Base-by-base conservation (phyloP, 805 yeast genomes). In the Tetrapisispora taiwanensis region DNA sequence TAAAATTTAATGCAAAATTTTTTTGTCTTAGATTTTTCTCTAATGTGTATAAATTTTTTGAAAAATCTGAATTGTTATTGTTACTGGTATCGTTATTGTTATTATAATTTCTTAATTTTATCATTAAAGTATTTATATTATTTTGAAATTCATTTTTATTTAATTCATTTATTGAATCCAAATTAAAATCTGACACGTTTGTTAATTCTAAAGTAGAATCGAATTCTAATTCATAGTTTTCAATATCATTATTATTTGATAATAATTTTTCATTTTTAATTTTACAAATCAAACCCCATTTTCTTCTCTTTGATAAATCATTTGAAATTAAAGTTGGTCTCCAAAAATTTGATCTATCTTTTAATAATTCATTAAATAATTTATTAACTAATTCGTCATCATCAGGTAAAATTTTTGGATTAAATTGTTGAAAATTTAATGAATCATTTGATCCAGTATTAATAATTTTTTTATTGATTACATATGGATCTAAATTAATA, bases 261-360 rank as follows among this genome's bases (percentile, higher is more conserved):
- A 7, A 28, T 28, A 6, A 28, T 10, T 28, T 43, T 19, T 52
- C 52, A 26, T 46, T 48, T 36, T 36, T 30, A 19, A 54, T 49
- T 33, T 51, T 56, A 44, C 61, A 56, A 10, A 60, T 47, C 26
- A 60, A 47, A 17, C 55, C 59, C 63, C 64, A 59, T 48, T 60
- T 60, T 36, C 64, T 53, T 30, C 46, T 46, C 30, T 41, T 41
- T 3, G 63, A 53, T 12, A 58, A 48, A 34, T 37, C 47, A 30
- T 51, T 47, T 30, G 58, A 40, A 39, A 53, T 55, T 15, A 52
- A 50, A 4, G 62, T 58, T 17, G 56, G 52, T 15, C 53, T 54
- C 55, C 63, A 59, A 36, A 55, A 56, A 43, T 54, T 55, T 2
- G 53, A 51, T 28, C 56, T 53, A 46, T 52, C 54, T 24, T 53